These are phyloP conservation scores for Wickerhamiella hasegawae DNA, from an alignment of 805 yeast genomes.

Conservation along the genomic window DNA sequence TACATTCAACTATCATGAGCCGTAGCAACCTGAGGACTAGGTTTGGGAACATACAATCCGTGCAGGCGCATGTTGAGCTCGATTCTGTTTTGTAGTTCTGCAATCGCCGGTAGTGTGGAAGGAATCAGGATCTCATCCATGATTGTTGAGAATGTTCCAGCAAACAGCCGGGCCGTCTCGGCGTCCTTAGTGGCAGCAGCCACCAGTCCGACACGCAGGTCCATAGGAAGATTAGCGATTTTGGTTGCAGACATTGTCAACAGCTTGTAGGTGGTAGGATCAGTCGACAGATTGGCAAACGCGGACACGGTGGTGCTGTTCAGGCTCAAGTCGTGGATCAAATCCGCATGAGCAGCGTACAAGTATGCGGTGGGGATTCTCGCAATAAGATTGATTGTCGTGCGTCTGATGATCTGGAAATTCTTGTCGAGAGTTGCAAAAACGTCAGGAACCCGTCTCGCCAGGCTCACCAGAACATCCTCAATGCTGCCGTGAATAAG, in stretches of 20 bases:
- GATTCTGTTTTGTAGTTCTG: conserved; percentile 4
- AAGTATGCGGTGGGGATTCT: conserved; percentile 12
- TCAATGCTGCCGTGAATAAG: conserved; percentile 6
- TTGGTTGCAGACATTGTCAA: conserved; percentile 5
- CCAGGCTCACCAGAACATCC: conserved; percentile 4
- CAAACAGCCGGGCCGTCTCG: conserved; percentile 9
- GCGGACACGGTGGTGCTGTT: conserved; percentile 5
- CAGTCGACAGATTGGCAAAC: conserved; percentile 9
- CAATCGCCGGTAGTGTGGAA: conserved; percentile 6
- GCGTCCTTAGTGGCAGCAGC: conserved; percentile 10
- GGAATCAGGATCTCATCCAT: conserved; percentile 6
- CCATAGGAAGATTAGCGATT: conserved; percentile 5
- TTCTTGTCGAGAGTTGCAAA: conserved; percentile 10
- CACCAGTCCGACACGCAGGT: conserved; percentile 7
- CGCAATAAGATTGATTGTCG: conserved; percentile 8
- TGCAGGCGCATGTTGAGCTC: conserved; percentile 6
- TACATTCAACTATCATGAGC: not conserved
- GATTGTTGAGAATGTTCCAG: conserved; percentile 5
- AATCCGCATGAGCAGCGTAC: conserved; percentile 4
- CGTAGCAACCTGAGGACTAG: conserved; percentile 2
- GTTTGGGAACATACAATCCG: conserved; percentile 3
- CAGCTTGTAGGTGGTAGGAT: conserved; percentile 5
- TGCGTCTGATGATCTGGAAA: conserved; percentile 4
- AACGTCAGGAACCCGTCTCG: conserved; percentile 1
- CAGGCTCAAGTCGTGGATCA: conserved; percentile 7